Conservation (phyloP, 768 basidiomycete genomes). For the Xanthoconium stramineum region DNA sequence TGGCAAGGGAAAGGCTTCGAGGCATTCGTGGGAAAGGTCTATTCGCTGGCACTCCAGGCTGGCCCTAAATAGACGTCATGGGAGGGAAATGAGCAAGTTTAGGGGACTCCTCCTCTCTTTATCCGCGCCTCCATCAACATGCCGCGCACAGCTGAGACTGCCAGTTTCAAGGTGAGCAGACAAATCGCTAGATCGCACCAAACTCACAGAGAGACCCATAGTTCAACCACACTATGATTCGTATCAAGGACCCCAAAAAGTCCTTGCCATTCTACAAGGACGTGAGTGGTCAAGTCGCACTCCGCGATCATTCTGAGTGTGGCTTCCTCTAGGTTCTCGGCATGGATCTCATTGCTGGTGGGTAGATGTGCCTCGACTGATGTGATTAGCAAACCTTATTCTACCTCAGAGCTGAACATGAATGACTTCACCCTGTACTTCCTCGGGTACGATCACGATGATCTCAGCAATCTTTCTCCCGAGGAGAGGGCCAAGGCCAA, state of each 20-base stretch:
- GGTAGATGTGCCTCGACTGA: conserved; percentile 1
- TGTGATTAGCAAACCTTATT: conserved; percentile 1
- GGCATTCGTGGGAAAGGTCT: no score
- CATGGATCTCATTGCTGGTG: conserved; percentile 71
- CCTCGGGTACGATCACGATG: conserved; percentile 72
- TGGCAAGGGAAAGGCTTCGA: neutral
- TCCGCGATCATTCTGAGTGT: neutral
- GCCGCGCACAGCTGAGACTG: conserved; percentile 63
- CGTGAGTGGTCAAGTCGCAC: conserved; percentile 33
- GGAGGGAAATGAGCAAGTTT: neutral
- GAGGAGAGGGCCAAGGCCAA: conserved; percentile 52
- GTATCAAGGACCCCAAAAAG: conserved; percentile 81
- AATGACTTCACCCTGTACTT: conserved; percentile 78
- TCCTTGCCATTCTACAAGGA: conserved; percentile 82
- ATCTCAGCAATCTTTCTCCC: conserved; percentile 40
- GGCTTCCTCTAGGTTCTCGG: conserved; percentile 48
- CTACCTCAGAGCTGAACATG: conserved; percentile 46
- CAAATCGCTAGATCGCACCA: neutral
- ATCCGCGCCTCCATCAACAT: conserved; percentile 31
- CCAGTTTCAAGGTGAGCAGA: conserved; percentile 53
- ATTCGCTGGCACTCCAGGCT: neutral
- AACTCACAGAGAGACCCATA: conserved; percentile 25
- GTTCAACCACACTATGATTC: conserved; percentile 88
- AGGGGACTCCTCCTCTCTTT: neutral
- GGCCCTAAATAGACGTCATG: conserved; percentile 15